Percentiles rank a stretch among this genome's conserved stretches.
These are phyloP conservation scores for Apophysomyces sp. DNA, from an alignment of 371 early-diverging fungal species.

Conservation along the genomic window DNA sequence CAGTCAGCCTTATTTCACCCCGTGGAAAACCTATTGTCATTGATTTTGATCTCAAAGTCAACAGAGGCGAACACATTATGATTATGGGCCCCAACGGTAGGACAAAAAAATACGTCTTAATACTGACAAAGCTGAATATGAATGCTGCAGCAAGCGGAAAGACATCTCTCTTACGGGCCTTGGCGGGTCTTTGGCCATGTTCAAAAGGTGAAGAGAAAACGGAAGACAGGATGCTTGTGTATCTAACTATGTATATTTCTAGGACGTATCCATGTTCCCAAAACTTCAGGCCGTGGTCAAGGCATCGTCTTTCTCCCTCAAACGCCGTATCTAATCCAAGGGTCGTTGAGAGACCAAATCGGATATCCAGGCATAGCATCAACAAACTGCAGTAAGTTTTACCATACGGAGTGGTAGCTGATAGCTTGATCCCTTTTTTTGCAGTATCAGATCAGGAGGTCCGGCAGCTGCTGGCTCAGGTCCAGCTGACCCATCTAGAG, in stretches of 20 bases:
- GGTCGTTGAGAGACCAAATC: constrained; percentile 74
- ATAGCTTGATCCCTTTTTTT: background rate
- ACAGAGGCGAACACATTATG: constrained; percentile 56
- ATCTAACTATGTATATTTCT: too few species aligned
- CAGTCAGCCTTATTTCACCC: constrained; percentile 36
- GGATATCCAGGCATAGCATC: constrained; percentile 46
- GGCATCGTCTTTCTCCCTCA: constrained; percentile 72
- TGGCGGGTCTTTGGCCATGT: constrained; percentile 74
- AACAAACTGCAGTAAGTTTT: constrained; percentile 23
- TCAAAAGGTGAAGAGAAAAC: constrained; percentile 33
- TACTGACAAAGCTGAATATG: background rate
- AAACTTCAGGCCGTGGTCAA: constrained; percentile 10
- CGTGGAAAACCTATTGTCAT: constrained; percentile 34
- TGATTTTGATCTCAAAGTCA: constrained; percentile 49
- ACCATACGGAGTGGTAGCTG: background rate
- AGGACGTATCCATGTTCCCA: constrained; percentile 27
- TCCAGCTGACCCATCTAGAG: constrained; percentile 55
- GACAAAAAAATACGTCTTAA: background rate
- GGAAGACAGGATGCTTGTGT: background rate
- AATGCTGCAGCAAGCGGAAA: constrained; percentile 51
- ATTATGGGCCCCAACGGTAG: constrained; percentile 74
- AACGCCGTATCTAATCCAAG: constrained; percentile 63
- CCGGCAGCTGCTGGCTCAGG: constrained; percentile 35
- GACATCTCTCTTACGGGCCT: constrained; percentile 68
- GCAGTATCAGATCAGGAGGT: constrained; percentile 56